A percentile compares a stretch with the other conserved stretches of the same genome.
Conservation (phyloP, 768 basidiomycete species). For the Panus rudis region DNA sequence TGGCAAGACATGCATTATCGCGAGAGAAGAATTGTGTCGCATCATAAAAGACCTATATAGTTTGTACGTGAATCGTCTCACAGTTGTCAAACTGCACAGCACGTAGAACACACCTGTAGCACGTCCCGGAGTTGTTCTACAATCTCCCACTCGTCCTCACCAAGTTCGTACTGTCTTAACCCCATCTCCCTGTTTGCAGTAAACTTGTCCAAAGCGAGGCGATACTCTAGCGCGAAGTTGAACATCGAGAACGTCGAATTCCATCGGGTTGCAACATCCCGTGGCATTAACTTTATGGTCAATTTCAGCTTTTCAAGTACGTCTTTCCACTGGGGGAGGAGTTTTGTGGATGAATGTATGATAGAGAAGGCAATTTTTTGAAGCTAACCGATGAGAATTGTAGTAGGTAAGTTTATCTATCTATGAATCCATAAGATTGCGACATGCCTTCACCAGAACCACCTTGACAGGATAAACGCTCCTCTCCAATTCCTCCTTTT, state of each 20-base stretch:
- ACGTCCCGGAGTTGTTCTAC: slow-evolving; percentile 23
- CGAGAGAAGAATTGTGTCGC: slow-evolving; percentile 5
- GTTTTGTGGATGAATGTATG: slow-evolving; percentile 16
- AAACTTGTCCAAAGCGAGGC: slow-evolving; percentile 20
- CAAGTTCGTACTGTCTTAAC: slow-evolving; percentile 20
- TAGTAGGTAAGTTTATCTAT: slow-evolving; percentile 9
- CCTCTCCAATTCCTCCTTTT: slow-evolving; percentile 2
- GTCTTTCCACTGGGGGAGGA: slow-evolving; percentile 16
- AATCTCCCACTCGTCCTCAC: slow-evolving; percentile 27
- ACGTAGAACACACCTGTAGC: slow-evolving; percentile 15
- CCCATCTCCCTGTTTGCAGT: slow-evolving; percentile 10
- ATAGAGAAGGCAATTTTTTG: slow-evolving; percentile 16
- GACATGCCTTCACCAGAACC: slow-evolving; percentile 8
- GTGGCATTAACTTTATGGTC: slow-evolving; percentile 7
- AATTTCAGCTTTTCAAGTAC: not conserved
- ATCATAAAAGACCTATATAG: slow-evolving; percentile 2
- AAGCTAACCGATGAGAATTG: slow-evolving; percentile 23
- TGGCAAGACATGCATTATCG: not conserved
- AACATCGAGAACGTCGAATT: slow-evolving; percentile 27
- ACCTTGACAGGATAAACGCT: slow-evolving; percentile 2
- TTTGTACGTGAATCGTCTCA: not conserved
- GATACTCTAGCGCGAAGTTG: slow-evolving; percentile 23
- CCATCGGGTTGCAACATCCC: slow-evolving; percentile 22
- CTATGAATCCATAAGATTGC: not conserved
- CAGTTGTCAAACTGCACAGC: not conserved